Percentiles rank a stretch among this genome's conserved stretches.
These are phyloP conservation scores for Petrea volubilis DNA, from an alignment of 257 asterid genomes.

Conservation along the genomic window DNA sequence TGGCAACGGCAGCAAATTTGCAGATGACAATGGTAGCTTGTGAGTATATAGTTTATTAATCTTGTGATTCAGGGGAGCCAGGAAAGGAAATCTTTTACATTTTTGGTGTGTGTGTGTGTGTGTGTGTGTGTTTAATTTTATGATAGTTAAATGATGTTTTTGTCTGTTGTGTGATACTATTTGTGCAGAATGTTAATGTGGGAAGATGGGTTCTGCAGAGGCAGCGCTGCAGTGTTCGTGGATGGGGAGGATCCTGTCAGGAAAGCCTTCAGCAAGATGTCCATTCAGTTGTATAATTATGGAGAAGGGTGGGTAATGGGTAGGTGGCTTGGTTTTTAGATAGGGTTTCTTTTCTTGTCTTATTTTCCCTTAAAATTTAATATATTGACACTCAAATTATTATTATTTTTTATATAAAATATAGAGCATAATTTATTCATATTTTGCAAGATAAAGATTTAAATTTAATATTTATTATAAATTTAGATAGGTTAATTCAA, in stretches of 20 bases:
- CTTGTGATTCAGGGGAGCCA: background rate
- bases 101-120: constrained; percentile 1
- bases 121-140: constrained; percentile 1
- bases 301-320: constrained; percentile 99
- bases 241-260: constrained; percentile 89
- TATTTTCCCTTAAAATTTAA: constrained; percentile 20
- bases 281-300: constrained; percentile 97
- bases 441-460: too few species aligned
- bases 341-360: background rate
- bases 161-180: background rate
- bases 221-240: constrained; percentile 70
- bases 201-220: constrained; percentile 99
- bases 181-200: constrained; percentile 98
- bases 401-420: too few species aligned
- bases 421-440: too few species aligned
- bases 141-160: background rate
- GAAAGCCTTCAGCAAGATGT: constrained; percentile 99
- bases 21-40: constrained; percentile 99
- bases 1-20: constrained; percentile 96
- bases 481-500: too few species aligned
- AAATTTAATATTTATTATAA: too few species aligned
- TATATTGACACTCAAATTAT: too few species aligned
- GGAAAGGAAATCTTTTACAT: background rate
- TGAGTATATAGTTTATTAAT: constrained; percentile 37
- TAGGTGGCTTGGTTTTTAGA: constrained; percentile 58